Evolutionary conservation across 345 rosid genomes (phyloP), one percentile per base, ranked within the genome.

Genomic region (Camelina sativa): DNA sequence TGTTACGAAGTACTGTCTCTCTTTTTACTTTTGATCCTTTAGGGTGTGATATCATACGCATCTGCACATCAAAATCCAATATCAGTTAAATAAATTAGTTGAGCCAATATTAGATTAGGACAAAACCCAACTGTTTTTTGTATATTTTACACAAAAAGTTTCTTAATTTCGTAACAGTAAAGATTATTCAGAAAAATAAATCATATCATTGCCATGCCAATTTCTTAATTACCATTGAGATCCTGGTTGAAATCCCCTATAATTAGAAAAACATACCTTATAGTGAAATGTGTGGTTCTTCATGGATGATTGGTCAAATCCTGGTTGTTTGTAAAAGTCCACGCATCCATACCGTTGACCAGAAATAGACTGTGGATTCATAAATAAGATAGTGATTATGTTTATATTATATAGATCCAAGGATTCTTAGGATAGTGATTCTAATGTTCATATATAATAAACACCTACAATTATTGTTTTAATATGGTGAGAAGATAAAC

Each of bases 281-380:
- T 25, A 8, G 25, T 55, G 53, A 13, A 55, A 55, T 55, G 63
- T 69, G 25, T 56, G 41, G 50, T 69, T 56, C 12, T n/a, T 69
- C 63, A 55, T 54, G 5, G 41, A 69, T 55, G 17, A 23, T 4
- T 69, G 40, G 17, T 56, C 54, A 56, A 69, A 25, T 57, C 52
- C 64, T 16, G 73, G 32, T 69, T 69, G 73, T 44, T 69, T 56
- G 65, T 69, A 69, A 41, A 69, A 69, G 43, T 69, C 55, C 17
- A 69, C 73, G 2, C 65, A 69, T 16, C 73, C 43, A 57, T 69
- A 56, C 4, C 43, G 55, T 43, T 69, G 44, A 25, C 73, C 65
- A 41, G 57, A 11, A 13, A 19, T 30, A 17, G 65, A 41, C 73
- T 55, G 53, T n/a, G 3, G 28, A n/a, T 28, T 25, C 30, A 43